phyloP scores from a whole-genome alignment of 2,329 filamentous ascomycete species.

The Parasarocladium wereldwijsianum region DNA sequence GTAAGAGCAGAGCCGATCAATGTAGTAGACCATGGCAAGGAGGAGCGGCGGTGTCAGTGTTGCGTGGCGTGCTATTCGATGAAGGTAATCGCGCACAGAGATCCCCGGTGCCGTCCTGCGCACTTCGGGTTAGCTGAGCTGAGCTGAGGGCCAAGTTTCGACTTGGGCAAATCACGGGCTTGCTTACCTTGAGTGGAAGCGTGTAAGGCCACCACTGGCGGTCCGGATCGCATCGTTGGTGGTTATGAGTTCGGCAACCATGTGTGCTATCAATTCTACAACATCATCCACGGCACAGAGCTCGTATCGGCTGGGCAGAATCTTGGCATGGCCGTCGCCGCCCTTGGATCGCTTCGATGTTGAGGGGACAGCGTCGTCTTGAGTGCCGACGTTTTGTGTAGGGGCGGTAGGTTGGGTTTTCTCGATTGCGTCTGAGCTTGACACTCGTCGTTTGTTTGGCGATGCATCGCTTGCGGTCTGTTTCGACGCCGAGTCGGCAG shows the following conservation, averaged over 20 bases:
- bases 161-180: neutral
- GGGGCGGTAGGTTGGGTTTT: slow-evolving; percentile 1
- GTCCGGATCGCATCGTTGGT: slow-evolving; percentile 79
- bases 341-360: slow-evolving; percentile 38
- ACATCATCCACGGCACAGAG: slow-evolving; percentile 71
- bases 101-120: slow-evolving; percentile 63
- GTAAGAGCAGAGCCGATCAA: slow-evolving; percentile 81
- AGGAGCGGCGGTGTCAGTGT: slow-evolving; percentile 85
- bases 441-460: slow-evolving; percentile 2
- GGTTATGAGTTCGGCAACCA: slow-evolving; percentile 88
- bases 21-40: slow-evolving; percentile 98
- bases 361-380: slow-evolving; percentile 6
- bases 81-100: slow-evolving; percentile 85
- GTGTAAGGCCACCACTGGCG: slow-evolving; percentile 65
- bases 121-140: neutral
- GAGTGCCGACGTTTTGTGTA: neutral
- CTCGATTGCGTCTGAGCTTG: neutral
- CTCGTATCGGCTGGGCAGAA: slow-evolving; percentile 64
- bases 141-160: no score
- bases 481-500: neutral
- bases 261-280: slow-evolving; percentile 80
- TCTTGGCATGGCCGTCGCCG: slow-evolving; percentile 35
- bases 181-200: slow-evolving; percentile 79
- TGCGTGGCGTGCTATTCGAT: slow-evolving; percentile 83
- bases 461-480: neutral